Evolutionary conservation across 176 grass and related monocot species (phyloP).

Genomic region (Canna indica): DNA sequence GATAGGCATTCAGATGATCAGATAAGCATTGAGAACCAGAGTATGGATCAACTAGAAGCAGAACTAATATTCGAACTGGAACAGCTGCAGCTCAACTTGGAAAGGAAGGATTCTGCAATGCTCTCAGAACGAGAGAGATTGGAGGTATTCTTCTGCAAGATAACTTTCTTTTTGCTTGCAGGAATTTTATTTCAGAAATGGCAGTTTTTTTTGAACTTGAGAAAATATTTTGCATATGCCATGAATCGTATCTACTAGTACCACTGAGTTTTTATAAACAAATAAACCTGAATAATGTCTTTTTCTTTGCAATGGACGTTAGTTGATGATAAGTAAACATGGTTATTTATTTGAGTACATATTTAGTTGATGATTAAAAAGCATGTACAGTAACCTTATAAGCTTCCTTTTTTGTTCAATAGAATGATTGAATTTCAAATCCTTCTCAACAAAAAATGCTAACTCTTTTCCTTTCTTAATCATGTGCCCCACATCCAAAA

Average conservation of each 20-base stretch:
- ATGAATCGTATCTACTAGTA: background rate
- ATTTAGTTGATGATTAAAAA: background rate
- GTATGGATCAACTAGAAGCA: conserved; percentile 15
- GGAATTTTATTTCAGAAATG: background rate
- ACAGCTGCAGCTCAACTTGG: conserved; percentile 16
- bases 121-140: background rate
- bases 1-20: background rate
- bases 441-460: background rate
- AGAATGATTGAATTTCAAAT: background rate
- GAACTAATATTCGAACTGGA: conserved; percentile 1
- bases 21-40: no score
- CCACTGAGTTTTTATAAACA: no score
- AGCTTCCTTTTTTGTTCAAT: background rate
- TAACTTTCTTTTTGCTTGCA: background rate
- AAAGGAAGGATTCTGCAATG: background rate
- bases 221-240: background rate
- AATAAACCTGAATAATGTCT: background rate
- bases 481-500: background rate
- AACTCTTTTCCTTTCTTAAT: background rate
- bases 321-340: background rate
- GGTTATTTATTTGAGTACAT: background rate
- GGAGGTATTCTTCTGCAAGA: background rate
- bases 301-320: background rate
- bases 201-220: background rate
- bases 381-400: background rate